These are phyloP conservation scores for Larix kaempferi DNA, from an alignment of 75 land plant species.

Conservation along the genomic window DNA sequence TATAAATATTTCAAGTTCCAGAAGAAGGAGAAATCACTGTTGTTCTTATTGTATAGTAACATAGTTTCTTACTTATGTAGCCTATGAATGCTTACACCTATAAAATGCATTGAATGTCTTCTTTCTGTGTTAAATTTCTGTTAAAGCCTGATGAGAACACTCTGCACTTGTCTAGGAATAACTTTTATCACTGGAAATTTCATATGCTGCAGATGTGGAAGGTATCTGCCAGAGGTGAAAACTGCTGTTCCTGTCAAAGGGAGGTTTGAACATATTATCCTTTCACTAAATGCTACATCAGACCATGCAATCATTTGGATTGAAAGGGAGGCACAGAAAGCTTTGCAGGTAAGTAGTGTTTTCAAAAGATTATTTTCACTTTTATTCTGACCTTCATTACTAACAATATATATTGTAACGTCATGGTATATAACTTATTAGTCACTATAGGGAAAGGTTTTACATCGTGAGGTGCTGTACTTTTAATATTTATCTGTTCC, in stretches of 20 bases:
- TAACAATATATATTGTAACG: background rate
- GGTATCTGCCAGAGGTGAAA: slow-evolving; percentile 77
- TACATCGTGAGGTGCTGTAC: too few relatives aligned
- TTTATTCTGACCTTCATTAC: background rate
- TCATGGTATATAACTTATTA: background rate
- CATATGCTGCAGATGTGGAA: slow-evolving; percentile 46
- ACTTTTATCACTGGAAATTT: too few relatives aligned
- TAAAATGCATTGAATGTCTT: background rate
- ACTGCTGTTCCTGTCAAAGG: slow-evolving; percentile 85
- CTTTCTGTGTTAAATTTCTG: background rate
- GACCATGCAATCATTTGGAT: slow-evolving; percentile 88
- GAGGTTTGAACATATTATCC: slow-evolving; percentile 90
- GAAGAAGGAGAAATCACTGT: background rate
- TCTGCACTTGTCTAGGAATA: too few relatives aligned
- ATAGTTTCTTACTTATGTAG: background rate
- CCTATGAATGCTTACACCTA: too few relatives aligned
- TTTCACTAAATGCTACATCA: slow-evolving; percentile 82
- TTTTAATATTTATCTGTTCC: too few relatives aligned
- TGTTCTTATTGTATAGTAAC: background rate
- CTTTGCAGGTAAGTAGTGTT: slow-evolving; percentile 57
- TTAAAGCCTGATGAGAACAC: background rate
- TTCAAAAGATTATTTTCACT: background rate
- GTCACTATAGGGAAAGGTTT: background rate
- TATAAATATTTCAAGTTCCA: too few relatives aligned
- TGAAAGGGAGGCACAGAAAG: slow-evolving; percentile 68